A percentile compares a stretch with the other conserved stretches of the same genome.
Evolutionary conservation across 1,139 yeast genomes (phyloP).

Genomic region (Candida glucosophila): DNA sequence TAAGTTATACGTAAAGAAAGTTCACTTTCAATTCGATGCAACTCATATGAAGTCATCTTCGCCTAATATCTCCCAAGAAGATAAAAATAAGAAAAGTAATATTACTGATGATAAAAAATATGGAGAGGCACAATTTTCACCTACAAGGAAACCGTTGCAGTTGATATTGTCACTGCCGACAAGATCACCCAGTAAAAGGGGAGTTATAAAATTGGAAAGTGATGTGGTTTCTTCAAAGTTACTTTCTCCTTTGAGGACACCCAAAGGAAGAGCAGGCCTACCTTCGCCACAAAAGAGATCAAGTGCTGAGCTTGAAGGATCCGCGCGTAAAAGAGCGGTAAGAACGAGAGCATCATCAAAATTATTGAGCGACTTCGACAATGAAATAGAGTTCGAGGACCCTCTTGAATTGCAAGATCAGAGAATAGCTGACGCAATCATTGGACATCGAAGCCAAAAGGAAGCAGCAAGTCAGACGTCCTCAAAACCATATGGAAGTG

Average conservation of each 20-base stretch:
- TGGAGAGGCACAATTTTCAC: background rate
- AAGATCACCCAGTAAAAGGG: constrained; percentile 17
- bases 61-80: background rate
- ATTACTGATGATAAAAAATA: background rate
- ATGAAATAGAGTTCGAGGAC: constrained; percentile 20
- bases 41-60: too few species aligned
- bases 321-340: constrained; percentile 45
- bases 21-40: too few species aligned
- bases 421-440: constrained; percentile 37
- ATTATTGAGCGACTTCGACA: constrained; percentile 23
- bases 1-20: too few species aligned
- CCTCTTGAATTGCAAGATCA: constrained; percentile 27
- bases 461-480: too few species aligned
- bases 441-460: constrained; percentile 15
- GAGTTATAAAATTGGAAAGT: constrained; percentile 10
- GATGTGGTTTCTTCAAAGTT: constrained; percentile 4
- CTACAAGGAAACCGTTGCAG: background rate
- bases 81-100: background rate
- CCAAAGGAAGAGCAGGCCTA: constrained; percentile 39
- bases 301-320: constrained; percentile 31
- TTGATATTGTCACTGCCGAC: background rate
- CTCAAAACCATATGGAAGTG: constrained; percentile 17
- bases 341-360: constrained; percentile 27
- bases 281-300: constrained; percentile 37
- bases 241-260: constrained; percentile 24